These are phyloP conservation scores for Amorphotheca resinae DNA, from an alignment of 495 filamentous ascomycete species.

Conservation along the genomic window DNA sequence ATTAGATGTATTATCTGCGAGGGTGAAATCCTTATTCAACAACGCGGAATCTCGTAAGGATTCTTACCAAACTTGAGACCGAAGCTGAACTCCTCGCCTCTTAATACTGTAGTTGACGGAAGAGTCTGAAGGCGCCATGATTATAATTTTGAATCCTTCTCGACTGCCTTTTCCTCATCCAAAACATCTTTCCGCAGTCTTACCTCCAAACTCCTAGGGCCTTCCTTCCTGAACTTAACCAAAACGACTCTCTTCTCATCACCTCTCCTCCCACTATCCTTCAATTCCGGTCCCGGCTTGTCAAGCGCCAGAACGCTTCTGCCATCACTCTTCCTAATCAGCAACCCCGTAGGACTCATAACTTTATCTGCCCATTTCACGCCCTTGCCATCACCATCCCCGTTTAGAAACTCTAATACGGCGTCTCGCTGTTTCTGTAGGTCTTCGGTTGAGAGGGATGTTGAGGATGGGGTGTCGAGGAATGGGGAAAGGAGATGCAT, in stretches of 20 bases:
- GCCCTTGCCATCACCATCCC: slow-evolving; percentile 24
- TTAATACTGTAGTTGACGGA: too few relatives aligned
- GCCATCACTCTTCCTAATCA: slow-evolving; percentile 39
- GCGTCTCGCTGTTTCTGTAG: slow-evolving; percentile 41
- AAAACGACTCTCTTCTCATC: slow-evolving; percentile 63
- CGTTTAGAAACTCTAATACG: slow-evolving; percentile 44
- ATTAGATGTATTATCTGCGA: too few relatives aligned
- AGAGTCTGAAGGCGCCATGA: too few relatives aligned
- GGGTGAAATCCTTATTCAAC: too few relatives aligned
- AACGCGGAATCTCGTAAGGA: too few relatives aligned
- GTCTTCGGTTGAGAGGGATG: slow-evolving; percentile 26
- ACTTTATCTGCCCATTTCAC: slow-evolving; percentile 65
- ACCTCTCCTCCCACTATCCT: slow-evolving; percentile 47
- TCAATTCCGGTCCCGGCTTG: slow-evolving; percentile 59
- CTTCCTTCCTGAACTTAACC: slow-evolving; percentile 48
- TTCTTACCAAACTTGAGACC: too few relatives aligned
- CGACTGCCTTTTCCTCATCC: slow-evolving; percentile 24
- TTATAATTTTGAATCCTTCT: slow-evolving; percentile 5
- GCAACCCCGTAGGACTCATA: slow-evolving; percentile 55
- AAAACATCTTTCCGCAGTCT: slow-evolving; percentile 39
- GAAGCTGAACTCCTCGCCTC: too few relatives aligned
- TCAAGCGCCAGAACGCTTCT: slow-evolving; percentile 54
- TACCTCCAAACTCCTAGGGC: slow-evolving; percentile 42
- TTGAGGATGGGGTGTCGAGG: slow-evolving; percentile 29
- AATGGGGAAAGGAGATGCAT: slow-evolving; percentile 53